phyloP scores from a whole-genome alignment of 2,329 filamentous ascomycete genomes.

The Epichloe elymi region DNA sequence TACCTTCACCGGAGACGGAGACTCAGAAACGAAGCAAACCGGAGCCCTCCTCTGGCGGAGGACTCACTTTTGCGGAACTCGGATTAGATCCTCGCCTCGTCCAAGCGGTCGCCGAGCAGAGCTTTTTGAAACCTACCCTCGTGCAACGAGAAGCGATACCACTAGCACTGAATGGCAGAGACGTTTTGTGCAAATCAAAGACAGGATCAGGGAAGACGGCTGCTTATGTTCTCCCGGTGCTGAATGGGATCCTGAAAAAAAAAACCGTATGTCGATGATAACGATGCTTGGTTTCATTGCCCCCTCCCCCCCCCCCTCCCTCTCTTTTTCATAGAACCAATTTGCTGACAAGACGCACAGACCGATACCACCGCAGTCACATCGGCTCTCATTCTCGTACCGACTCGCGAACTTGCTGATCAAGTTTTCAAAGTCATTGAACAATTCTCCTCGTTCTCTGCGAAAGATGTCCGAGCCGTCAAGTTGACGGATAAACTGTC shows the following conservation, averaged over 20 bases:
- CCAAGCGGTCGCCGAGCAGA: constrained; percentile 72
- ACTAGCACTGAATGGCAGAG: constrained; percentile 71
- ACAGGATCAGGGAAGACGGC: constrained; percentile 96
- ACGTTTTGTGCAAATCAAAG: constrained; percentile 83
- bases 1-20: constrained; percentile 23
- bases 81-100: constrained; percentile 74
- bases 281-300: background rate
- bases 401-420: constrained; percentile 85
- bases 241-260: constrained; percentile 69
- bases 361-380: constrained; percentile 40
- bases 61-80: constrained; percentile 57
- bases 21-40: constrained; percentile 9
- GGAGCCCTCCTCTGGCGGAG: constrained; percentile 21
- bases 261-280: constrained; percentile 43
- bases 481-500: constrained; percentile 88
- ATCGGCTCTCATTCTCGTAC: constrained; percentile 78
- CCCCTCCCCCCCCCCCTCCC: no score
- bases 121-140: constrained; percentile 75
- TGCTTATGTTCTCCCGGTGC: constrained; percentile 83
- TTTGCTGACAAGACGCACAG: constrained; percentile 18
- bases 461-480: constrained; percentile 66
- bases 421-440: constrained; percentile 75
- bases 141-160: constrained; percentile 84
- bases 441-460: constrained; percentile 67
- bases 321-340: background rate